A percentile compares a stretch with the other conserved stretches of the same genome.
Evolutionary conservation across 192 early-diverging fungal species (phyloP).

Genomic region (Spizellomyces punctatus): DNA sequence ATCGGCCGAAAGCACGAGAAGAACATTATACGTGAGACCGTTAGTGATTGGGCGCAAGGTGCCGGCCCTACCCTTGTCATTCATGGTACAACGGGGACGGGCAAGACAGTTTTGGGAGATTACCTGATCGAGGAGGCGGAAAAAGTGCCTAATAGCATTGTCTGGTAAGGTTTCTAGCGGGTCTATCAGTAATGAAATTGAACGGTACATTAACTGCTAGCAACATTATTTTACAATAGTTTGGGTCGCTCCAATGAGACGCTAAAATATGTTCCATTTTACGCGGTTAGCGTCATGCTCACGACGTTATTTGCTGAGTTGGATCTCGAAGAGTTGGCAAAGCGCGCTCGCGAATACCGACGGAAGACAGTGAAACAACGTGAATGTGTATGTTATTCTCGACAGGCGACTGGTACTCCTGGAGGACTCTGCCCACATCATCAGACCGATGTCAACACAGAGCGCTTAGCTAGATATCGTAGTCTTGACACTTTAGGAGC

Average conservation of each 20-base stretch:
- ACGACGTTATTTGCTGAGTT: neutral
- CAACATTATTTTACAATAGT: neutral
- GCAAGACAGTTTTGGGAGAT: neutral
- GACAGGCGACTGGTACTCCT: no score
- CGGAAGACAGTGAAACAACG: neutral
- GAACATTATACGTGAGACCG: neutral
- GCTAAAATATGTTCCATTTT: constrained; percentile 8
- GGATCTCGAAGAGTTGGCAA: neutral
- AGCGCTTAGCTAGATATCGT: no score
- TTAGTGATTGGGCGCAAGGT: neutral
- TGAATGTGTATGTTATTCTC: no score
- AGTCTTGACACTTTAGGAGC: no score
- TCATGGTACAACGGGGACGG: neutral
- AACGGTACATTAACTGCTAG: no score
- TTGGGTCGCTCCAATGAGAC: constrained; percentile 1
- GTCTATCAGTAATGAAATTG: no score
- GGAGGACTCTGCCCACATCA: no score
- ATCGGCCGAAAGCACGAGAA: constrained; percentile 3
- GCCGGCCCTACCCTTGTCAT: neutral
- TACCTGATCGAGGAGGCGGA: neutral
- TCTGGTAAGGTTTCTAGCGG: neutral
- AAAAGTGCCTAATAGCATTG: neutral
- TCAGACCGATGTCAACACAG: no score
- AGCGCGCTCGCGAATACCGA: neutral
- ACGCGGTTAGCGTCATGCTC: constrained; percentile 12